Evolutionary conservation across 2,329 filamentous ascomycete genomes (phyloP), one percentile per base, ranked within the genome.

Genomic region (Epichloe coenophiala): DNA sequence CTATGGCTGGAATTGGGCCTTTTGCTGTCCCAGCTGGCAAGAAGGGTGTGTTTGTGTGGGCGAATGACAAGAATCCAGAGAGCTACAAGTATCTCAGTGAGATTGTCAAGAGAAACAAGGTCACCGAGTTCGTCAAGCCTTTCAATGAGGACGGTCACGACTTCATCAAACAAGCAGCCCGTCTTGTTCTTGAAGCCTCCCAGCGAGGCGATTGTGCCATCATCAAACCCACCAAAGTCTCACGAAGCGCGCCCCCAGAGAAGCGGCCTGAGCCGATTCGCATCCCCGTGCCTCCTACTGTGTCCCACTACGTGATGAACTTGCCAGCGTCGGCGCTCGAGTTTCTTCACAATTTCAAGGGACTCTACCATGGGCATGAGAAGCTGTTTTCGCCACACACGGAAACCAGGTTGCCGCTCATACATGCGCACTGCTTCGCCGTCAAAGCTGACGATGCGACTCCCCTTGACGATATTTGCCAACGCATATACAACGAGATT

Each of bases 241-340:
- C 69, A 11, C 69, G 67, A 49, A 69, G 58, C 62, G 65, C 62
- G 43, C 63, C 66, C 40, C 40, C 61, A 15, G 60, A 61, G 19
- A 63, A 66, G 13, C 63, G 63, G 3, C 68, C 68, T 4, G 60
- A 65, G 49, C 65, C 66, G 23, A 59, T 59, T 55, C 67, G 60
- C 54, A 62, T 80, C 33, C 70, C 73, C 11, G 73, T 89, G 44
- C 91, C 91, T 2, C 75, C 76, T 2, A 83, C 83, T 38, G 87
- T 97, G 63, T 77, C 82, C n/a, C 93, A 97, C 71, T 98, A 90
- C 65, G 86, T 97, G 57, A 96, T 98, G 88, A 98, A 98, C 68
- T 83, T 98, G 15, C 93, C 93, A 1, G 93, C 90, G 1, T 86
- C 82, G 1, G 91, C 93, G 1, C 83, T 93, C 53, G 83, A 86